A percentile compares a stretch with the other conserved stretches of the same genome.
These are phyloP conservation scores for Pinus tabuliformis DNA, from an alignment of 75 land plant genomes.

Conservation along the genomic window DNA sequence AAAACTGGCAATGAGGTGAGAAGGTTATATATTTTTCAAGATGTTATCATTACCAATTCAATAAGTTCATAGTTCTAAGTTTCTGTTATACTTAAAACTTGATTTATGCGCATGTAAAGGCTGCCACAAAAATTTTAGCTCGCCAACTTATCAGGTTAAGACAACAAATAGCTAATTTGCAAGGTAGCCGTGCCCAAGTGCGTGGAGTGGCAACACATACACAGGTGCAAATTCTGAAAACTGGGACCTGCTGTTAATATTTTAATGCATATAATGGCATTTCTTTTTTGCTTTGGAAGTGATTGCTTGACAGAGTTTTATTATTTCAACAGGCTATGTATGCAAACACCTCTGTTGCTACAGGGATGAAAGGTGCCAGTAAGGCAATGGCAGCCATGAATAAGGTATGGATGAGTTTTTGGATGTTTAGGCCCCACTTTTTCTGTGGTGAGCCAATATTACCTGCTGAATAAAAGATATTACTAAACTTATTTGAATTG, in stretches of 20 bases:
- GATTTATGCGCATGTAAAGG: conserved; percentile 15
- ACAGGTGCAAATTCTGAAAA: conserved; percentile 43
- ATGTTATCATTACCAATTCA: neutral
- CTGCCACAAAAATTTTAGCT: conserved; percentile 88
- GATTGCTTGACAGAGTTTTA: neutral
- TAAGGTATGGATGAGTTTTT: conserved; percentile 48
- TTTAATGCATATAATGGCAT: neutral
- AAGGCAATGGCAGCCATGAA: conserved; percentile 98
- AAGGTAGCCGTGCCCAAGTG: conserved; percentile 95
- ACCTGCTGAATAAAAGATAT: neutral
- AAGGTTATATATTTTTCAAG: neutral
- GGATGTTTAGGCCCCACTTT: neutral
- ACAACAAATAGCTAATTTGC: conserved; percentile 93
- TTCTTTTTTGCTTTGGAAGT: neutral
- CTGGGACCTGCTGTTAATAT: neutral
- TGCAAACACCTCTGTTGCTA: conserved; percentile 85
- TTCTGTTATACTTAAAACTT: neutral
- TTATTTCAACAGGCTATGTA: conserved; percentile 70
- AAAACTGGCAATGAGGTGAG: conserved; percentile 96
- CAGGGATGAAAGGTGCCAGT: conserved; percentile 92
- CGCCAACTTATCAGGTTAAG: conserved; percentile 86
- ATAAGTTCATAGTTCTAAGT: neutral
- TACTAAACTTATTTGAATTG: too few relatives aligned
- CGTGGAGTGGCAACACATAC: conserved; percentile 98
- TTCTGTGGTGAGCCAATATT: neutral